Evolutionary conservation across 805 yeast species (phyloP), one percentile per base, ranked within the genome.

Genomic region (Lipomyces starkeyi): DNA sequence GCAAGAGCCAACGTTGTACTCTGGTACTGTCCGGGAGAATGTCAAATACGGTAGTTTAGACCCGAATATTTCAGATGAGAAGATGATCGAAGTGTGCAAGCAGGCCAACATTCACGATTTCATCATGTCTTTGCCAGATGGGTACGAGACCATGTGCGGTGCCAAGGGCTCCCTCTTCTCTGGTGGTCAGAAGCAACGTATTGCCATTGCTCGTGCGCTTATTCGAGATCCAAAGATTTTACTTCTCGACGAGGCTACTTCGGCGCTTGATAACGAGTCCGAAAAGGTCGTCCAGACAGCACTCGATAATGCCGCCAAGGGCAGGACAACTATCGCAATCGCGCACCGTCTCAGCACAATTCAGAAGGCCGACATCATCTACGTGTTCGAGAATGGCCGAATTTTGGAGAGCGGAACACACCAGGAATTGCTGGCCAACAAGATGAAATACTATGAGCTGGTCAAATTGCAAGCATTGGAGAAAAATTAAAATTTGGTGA

Each of bases 11-110:
- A 73, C 72, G 14, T 79, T 92, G 61, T 92, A 91, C 81, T 91
- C 92, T 75, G 95, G 91, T 64, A 83, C 94, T 0, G 89, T 92
- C 56, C 78, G 86, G 75, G 96, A 91, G 74, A 92, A 92, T 74
- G 86, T 92, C 54, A 81, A 91, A 67, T 65, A 79, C 66, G 77
- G 77, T 13, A 60, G 75, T 6, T 37, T 35, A 8, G 62, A 61
- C 29, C 81, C 87, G 0, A 65, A 77, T 68, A 80, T 81, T 66
- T 49, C 80, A 58, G 77, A 82, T 25, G 80, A 83, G 72, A 73
- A 76, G 73, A 78, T 82, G 22, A 73, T 74, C 54, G 73, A 74
- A 17, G 89, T 86, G 8, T 79, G 85, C 62, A 75, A 78, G 52
- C 78, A 86, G 66, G 87, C 90, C 59, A 86, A 87, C 73, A 82